Evolutionary conservation across 2,329 filamentous ascomycete species (phyloP).

Genomic region (Ceratocystis ficicola): DNA sequence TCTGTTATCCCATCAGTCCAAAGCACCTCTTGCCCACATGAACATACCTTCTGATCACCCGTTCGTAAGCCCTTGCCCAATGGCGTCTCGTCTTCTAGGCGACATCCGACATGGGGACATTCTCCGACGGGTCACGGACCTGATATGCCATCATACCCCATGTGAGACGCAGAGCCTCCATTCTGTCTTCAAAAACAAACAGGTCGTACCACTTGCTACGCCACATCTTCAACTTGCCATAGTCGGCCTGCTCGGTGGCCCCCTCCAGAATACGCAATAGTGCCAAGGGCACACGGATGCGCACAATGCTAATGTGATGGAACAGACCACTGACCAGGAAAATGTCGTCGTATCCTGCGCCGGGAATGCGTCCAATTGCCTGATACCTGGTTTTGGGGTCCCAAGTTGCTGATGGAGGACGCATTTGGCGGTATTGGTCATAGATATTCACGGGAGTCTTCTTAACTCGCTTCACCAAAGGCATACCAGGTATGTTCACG

Average conservation of each 20-base stretch:
- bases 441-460: constrained; percentile 46
- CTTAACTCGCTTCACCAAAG: constrained; percentile 38
- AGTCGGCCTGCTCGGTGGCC: constrained; percentile 33
- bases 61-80: constrained; percentile 14
- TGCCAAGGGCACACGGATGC: constrained; percentile 45
- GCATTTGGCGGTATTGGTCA: constrained; percentile 51
- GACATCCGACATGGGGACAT: constrained; percentile 14
- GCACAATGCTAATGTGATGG: constrained; percentile 47
- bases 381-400: constrained; percentile 47
- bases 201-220: constrained; percentile 51
- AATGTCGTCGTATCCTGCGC: constrained; percentile 45
- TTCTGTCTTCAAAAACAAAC: constrained; percentile 41
- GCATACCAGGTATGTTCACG: constrained; percentile 22
- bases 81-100: constrained; percentile 14
- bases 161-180: constrained; percentile 44
- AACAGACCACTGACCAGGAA: constrained; percentile 50
- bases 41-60: not conserved
- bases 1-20: not conserved
- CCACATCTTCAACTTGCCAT: constrained; percentile 43
- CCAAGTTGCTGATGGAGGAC: constrained; percentile 46
- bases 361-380: constrained; percentile 41
- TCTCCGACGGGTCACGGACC: constrained; percentile 36
- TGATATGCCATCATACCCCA: constrained; percentile 51
- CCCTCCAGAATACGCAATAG: constrained; percentile 44
- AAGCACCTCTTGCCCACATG: constrained; percentile 1